Conservation (phyloP, 2,329 filamentous ascomycete genomes). For the Trichoderma polysporum region DNA sequence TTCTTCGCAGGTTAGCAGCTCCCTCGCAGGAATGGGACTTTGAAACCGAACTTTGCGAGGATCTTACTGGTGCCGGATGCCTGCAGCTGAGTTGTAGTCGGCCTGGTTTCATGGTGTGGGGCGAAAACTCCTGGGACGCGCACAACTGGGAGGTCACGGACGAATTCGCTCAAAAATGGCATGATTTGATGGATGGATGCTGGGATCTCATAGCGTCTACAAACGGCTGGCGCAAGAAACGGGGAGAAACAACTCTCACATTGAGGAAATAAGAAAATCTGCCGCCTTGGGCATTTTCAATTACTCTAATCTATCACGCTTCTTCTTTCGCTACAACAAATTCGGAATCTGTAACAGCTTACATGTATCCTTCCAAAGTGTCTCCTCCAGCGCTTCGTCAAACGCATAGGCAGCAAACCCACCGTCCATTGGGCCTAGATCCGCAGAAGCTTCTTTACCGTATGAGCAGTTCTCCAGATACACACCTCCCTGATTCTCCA, state of each 20-base stretch:
- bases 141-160: neutral
- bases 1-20: neutral
- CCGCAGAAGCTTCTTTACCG: neutral
- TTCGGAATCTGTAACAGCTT: neutral
- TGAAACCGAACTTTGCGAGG: neutral
- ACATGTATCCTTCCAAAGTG: neutral
- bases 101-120: neutral
- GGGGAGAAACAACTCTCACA: neutral
- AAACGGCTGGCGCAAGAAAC: neutral
- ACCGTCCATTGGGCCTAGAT: neutral
- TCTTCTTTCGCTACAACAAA: neutral
- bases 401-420: neutral
- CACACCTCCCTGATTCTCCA: neutral
- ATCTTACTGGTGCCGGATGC: neutral
- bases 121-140: neutral
- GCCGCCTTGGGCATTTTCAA: too few relatives aligned
- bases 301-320: too few relatives aligned
- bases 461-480: neutral
- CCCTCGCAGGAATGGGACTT: neutral
- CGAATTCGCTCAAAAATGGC: neutral
- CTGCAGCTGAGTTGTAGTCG: neutral
- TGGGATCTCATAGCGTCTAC: neutral
- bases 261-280: too few relatives aligned
- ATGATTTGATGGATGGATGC: neutral
- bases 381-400: neutral